Evolutionary conservation across 2,329 filamentous ascomycete genomes (phyloP).

Genomic region (Myriosclerotinia scirpicola): DNA sequence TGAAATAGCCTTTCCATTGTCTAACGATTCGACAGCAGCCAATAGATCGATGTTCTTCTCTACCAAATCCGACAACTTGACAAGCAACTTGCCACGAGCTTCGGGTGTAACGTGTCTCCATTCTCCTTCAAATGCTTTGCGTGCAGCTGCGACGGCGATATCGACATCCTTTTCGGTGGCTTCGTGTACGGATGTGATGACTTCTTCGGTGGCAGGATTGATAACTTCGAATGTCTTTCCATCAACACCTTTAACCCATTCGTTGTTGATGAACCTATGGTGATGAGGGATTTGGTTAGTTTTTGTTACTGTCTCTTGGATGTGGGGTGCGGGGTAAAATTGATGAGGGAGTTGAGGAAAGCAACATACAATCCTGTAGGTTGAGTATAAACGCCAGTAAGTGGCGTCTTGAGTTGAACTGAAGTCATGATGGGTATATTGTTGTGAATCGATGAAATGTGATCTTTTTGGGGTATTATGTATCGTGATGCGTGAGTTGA

Average conservation of each 20-base stretch:
- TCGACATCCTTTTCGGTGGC: constrained; percentile 84
- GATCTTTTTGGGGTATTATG: neutral
- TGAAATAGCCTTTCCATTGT: constrained; percentile 80
- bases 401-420: constrained; percentile 37
- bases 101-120: constrained; percentile 71
- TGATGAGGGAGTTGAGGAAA: neutral
- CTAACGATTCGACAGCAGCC: constrained; percentile 80
- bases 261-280: constrained; percentile 74
- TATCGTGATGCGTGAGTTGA: neutral
- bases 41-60: constrained; percentile 77
- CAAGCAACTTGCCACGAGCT: constrained; percentile 66
- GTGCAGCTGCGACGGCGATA: constrained; percentile 79
- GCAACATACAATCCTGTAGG: constrained; percentile 46
- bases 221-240: constrained; percentile 91
- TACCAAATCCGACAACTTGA: constrained; percentile 76
- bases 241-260: constrained; percentile 80
- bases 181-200: constrained; percentile 80
- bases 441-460: neutral
- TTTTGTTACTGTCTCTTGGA: neutral
- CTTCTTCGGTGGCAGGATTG: constrained; percentile 82
- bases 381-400: constrained; percentile 40
- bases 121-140: constrained; percentile 76
- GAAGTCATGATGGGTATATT: constrained; percentile 34
- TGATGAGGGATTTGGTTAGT: constrained; percentile 13
- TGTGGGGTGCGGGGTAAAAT: constrained; percentile 26